Percentiles rank a stretch among this genome's conserved stretches.
Conservation (phyloP, 495 filamentous ascomycete genomes). For the Neurospora tetraspora region DNA sequence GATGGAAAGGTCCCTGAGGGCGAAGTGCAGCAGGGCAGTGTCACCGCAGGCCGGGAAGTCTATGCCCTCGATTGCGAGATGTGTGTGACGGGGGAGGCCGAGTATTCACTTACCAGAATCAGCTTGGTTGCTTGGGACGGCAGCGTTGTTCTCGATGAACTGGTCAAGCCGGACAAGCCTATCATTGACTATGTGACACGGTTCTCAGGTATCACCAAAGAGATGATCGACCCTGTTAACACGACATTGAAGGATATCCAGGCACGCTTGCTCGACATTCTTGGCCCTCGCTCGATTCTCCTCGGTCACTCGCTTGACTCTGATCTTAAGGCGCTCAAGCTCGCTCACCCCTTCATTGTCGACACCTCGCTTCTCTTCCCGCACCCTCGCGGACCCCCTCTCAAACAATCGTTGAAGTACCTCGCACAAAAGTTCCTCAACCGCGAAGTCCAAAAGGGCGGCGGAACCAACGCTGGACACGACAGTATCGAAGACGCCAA, state of each 20-base stretch:
- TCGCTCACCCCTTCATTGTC: slow-evolving; percentile 86
- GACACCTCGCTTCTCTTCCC: slow-evolving; percentile 84
- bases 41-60: slow-evolving; percentile 75
- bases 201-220: slow-evolving; percentile 82
- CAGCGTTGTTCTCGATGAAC: slow-evolving; percentile 68
- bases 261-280: slow-evolving; percentile 54
- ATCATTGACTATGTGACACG: slow-evolving; percentile 86
- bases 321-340: slow-evolving; percentile 70
- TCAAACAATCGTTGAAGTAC: slow-evolving; percentile 72
- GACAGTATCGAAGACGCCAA: slow-evolving; percentile 86
- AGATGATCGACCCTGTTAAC: slow-evolving; percentile 67
- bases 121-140: slow-evolving; percentile 83
- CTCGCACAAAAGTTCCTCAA: slow-evolving; percentile 69
- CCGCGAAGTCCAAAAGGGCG: slow-evolving; percentile 76
- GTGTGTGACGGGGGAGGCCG: slow-evolving; percentile 69
- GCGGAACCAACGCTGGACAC: slow-evolving; percentile 52
- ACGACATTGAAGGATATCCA: slow-evolving; percentile 84
- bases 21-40: slow-evolving; percentile 67
- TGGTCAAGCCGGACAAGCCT: slow-evolving; percentile 79
- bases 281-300: slow-evolving; percentile 69
- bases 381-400: slow-evolving; percentile 32
- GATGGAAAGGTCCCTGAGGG: slow-evolving; percentile 56
- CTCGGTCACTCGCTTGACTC: slow-evolving; percentile 89
- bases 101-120: slow-evolving; percentile 76
- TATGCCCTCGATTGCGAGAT: slow-evolving; percentile 92